phyloP scores from a whole-genome alignment of 441 rosid species.

The Mallotus japonicus region DNA sequence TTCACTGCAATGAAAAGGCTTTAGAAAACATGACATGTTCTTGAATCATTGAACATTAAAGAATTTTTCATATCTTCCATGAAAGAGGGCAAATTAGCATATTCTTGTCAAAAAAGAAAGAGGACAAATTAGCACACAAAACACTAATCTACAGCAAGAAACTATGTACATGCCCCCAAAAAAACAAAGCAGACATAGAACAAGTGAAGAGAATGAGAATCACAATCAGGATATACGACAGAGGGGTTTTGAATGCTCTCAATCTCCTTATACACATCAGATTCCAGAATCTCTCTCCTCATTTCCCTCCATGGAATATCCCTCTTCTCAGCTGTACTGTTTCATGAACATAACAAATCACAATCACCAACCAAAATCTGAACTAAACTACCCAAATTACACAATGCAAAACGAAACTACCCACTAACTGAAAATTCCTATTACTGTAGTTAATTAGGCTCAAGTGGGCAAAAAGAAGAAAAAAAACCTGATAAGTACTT shows the following conservation, averaged over 20 bases:
- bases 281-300: slow-evolving; percentile 51
- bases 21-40: no score
- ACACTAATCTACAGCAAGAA: background rate
- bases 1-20: no score
- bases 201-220: slow-evolving; percentile 10
- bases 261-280: slow-evolving; percentile 57
- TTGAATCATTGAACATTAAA: no score
- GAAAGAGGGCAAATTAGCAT: background rate
- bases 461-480: background rate
- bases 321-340: slow-evolving; percentile 63
- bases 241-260: slow-evolving; percentile 44
- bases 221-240: slow-evolving; percentile 54
- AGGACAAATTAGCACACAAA: background rate
- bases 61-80: background rate
- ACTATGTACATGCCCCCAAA: background rate
- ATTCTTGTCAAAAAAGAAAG: no score
- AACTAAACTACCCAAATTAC: background rate
- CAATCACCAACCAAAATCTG: slow-evolving; percentile 1
- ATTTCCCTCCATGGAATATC: slow-evolving; percentile 58
- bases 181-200: background rate
- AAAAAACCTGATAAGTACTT: slow-evolving; percentile 52
- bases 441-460: background rate
- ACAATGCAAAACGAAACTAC: background rate
- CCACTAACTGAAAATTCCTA: background rate
- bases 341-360: slow-evolving; percentile 17